Percentiles rank a stretch among this genome's conserved stretches.
phyloP scores from a whole-genome alignment of 768 basidiomycete species.

The Collybiopsis luxurians region DNA sequence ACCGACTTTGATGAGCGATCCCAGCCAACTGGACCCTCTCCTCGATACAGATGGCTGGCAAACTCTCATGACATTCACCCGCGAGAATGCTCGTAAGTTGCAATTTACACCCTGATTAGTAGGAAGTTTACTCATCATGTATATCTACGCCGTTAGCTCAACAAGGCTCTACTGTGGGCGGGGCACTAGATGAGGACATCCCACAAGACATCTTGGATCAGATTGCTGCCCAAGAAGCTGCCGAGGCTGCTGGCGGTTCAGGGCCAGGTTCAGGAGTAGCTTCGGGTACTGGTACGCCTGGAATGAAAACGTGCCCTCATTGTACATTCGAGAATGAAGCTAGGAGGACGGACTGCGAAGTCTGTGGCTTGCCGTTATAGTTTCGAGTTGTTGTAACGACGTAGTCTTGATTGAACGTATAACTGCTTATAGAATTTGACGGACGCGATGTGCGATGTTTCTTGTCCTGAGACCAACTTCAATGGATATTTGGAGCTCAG shows the following conservation, averaged over 20 bases:
- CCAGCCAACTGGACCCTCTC: conserved; percentile 59
- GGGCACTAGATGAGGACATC: conserved; percentile 65
- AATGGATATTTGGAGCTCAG: too few relatives aligned
- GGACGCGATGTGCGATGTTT: too few relatives aligned
- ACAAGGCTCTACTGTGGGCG: conserved; percentile 36
- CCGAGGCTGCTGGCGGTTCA: conserved; percentile 15
- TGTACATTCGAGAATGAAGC: conserved; percentile 89
- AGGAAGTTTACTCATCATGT: too few relatives aligned
- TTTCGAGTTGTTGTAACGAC: neutral
- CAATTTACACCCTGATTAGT: neutral
- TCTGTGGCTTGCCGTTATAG: conserved; percentile 80
- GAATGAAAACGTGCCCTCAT: conserved; percentile 74
- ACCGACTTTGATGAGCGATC: conserved; percentile 60
- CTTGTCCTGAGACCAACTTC: too few relatives aligned
- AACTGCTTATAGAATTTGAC: too few relatives aligned
- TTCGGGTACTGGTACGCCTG: conserved; percentile 23
- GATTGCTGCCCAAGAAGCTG: conserved; percentile 53
- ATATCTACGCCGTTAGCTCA: neutral
- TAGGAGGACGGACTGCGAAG: conserved; percentile 81
- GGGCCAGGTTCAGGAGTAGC: neutral
- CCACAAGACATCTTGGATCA: conserved; percentile 79
- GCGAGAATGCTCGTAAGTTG: conserved; percentile 73
- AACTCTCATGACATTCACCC: conserved; percentile 77
- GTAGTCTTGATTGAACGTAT: too few relatives aligned
- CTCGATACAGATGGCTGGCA: conserved; percentile 78